Percentiles rank a stretch among this genome's conserved stretches.
phyloP scores from a whole-genome alignment of 2,329 filamentous ascomycete species.

The Daldinia sp. region DNA sequence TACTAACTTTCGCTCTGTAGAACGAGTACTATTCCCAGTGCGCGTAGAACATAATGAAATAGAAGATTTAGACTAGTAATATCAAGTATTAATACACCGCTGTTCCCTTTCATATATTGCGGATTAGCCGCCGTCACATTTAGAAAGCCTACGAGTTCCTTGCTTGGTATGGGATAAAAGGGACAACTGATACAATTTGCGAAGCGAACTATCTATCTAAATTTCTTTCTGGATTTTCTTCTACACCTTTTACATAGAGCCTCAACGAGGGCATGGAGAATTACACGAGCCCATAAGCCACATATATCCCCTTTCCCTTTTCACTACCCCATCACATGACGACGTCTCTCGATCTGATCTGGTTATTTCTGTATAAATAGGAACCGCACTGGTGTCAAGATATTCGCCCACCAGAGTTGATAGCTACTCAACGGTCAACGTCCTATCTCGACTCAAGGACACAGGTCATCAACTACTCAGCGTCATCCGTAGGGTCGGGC shows the following conservation, averaged over 20 bases:
- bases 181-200: too few species aligned
- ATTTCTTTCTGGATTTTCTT: not conserved
- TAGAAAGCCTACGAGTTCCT: too few species aligned
- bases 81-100: not conserved
- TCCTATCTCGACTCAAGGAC: too few species aligned
- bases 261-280: not conserved
- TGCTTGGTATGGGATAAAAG: too few species aligned
- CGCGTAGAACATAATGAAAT: not conserved
- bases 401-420: too few species aligned
- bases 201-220: too few species aligned
- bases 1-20: slow-evolving; percentile 4
- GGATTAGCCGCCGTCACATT: not conserved
- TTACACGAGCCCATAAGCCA: not conserved
- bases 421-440: too few species aligned
- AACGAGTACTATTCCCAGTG: slow-evolving; percentile 31
- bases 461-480: too few species aligned
- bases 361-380: too few species aligned
- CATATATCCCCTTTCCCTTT: not conserved
- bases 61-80: not conserved
- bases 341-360: not conserved
- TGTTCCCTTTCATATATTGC: not conserved
- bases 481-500: too few species aligned
- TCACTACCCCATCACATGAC: not conserved
- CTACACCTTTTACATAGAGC: not conserved
- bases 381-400: too few species aligned